These are phyloP conservation scores for Fusarium sp. DNA, from an alignment of 2,329 filamentous ascomycete species.

Conservation along the genomic window DNA sequence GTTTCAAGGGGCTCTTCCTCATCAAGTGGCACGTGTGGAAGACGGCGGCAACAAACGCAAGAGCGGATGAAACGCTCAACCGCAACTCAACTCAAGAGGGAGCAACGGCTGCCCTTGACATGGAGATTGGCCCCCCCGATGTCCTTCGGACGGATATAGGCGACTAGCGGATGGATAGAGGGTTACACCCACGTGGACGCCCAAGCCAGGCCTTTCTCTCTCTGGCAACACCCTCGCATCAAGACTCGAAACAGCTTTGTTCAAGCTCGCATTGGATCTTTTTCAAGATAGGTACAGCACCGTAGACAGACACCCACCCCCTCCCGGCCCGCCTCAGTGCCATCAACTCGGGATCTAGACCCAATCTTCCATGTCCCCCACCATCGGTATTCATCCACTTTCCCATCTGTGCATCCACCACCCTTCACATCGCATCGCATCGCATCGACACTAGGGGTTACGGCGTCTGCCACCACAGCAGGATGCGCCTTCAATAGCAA, in stretches of 20 bases:
- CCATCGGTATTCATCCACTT: slow-evolving; percentile 35
- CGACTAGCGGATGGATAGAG: not conserved
- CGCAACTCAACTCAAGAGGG: not conserved
- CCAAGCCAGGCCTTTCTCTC: not conserved
- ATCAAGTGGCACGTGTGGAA: not conserved
- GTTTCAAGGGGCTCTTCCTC: not conserved
- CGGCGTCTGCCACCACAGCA: not conserved
- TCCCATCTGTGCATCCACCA: slow-evolving; percentile 26
- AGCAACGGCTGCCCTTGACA: not conserved
- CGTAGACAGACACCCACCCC: slow-evolving; percentile 12
- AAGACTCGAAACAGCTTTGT: not conserved
- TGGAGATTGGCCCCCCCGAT: not conserved
- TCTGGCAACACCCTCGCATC: not conserved
- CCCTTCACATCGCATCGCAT: slow-evolving; percentile 10
- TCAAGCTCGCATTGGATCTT: not conserved
- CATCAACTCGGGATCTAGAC: slow-evolving; percentile 33
- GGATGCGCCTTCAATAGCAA: not conserved
- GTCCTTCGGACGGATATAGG: not conserved
- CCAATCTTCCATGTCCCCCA: slow-evolving; percentile 32
- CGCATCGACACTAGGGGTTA: slow-evolving; percentile 3
- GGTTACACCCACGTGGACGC: not conserved
- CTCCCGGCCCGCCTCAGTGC: slow-evolving; percentile 21
- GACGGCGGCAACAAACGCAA: not conserved
- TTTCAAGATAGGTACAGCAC: not conserved
- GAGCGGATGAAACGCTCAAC: not conserved